Base-by-base conservation (phyloP, 2,329 filamentous ascomycete species). In the Hypoxylon sp. region DNA sequence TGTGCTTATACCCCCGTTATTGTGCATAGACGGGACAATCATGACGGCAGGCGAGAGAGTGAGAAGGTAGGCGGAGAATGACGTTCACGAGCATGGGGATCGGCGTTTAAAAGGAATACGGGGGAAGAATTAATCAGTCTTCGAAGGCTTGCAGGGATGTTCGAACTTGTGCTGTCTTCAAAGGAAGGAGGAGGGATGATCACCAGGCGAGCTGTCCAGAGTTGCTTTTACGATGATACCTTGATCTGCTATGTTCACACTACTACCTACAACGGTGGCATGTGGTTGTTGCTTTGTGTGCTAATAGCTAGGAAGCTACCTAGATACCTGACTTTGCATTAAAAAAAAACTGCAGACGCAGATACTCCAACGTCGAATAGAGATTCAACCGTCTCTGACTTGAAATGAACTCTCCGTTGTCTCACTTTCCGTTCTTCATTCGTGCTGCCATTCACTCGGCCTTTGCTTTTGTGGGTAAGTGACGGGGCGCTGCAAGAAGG, bases 161-260 rank as follows among this genome's bases (percentile, higher is more conserved):
- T 20, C 38, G 24, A 53, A 36, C 14, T 14, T 30, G 24, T 33
- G 54, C 32, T 63, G 40, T 26, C 8, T 22, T 14, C 26, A 28
- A 5, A 22, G 32, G n/a, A 11, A 53, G 14, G 12, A 18, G 16
- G 30, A 45, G 20, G n/a, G 44, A 53, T 38, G 32, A 52, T 32
- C 9, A 56, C 20, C 11, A 42, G 45, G 40, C 20, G 48, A 42
- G 18, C 18, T 32, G 24, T 46, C n/a, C 26, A 50, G 44, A 49
- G 49, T 58, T 61, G 46, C 50, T 51, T 61, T 65, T 56, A 14
- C 60, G 33, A 69, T 67, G 67, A 69, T 69, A 67, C 67, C 67
- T 69, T 36, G 26, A 49, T 57, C 45, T 64, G 50, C 60, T 66
- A 54, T 54, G 40, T 59, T 38, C 46, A 51, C 52, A 54, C 20